phyloP scores from a whole-genome alignment of 495 filamentous ascomycete species.

The Endocarpon pusillum region DNA sequence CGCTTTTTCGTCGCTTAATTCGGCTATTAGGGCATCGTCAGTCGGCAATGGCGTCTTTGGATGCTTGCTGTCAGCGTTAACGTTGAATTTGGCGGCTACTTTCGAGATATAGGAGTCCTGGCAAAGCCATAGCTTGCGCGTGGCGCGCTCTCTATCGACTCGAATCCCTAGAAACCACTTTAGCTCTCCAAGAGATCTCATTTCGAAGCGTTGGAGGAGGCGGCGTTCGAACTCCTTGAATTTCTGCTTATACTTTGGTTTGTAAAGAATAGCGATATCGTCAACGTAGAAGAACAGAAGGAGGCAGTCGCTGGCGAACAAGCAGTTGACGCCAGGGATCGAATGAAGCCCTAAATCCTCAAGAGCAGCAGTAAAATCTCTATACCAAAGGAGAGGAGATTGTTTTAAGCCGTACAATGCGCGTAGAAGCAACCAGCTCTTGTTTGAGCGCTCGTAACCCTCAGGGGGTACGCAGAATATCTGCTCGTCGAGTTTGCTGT shows the following conservation, averaged over 20 bases:
- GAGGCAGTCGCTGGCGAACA: slow-evolving; percentile 1
- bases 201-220: too few relatives aligned
- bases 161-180: slow-evolving; percentile 1
- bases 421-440: slow-evolving; percentile 1
- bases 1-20: slow-evolving; percentile 1
- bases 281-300: not conserved
- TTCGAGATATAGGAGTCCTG: slow-evolving; percentile 1
- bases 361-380: slow-evolving; percentile 9
- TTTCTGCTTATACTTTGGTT: too few relatives aligned
- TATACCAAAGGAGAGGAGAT: not conserved
- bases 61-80: not conserved
- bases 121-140: not conserved
- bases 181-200: too few relatives aligned
- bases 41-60: not conserved
- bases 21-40: not conserved
- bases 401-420: slow-evolving; percentile 3
- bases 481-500: slow-evolving; percentile 9
- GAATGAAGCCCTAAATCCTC: slow-evolving; percentile 6
- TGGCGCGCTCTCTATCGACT: not conserved
- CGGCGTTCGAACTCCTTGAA: too few relatives aligned
- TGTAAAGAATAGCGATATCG: not conserved
- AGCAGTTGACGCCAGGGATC: slow-evolving; percentile 3
- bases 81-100: not conserved
- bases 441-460: too few relatives aligned
- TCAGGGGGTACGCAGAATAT: slow-evolving; percentile 6